These are phyloP conservation scores for Stramenopiles sp. DNA, from an alignment of 352 stramenopile species.

Conservation along the genomic window DNA sequence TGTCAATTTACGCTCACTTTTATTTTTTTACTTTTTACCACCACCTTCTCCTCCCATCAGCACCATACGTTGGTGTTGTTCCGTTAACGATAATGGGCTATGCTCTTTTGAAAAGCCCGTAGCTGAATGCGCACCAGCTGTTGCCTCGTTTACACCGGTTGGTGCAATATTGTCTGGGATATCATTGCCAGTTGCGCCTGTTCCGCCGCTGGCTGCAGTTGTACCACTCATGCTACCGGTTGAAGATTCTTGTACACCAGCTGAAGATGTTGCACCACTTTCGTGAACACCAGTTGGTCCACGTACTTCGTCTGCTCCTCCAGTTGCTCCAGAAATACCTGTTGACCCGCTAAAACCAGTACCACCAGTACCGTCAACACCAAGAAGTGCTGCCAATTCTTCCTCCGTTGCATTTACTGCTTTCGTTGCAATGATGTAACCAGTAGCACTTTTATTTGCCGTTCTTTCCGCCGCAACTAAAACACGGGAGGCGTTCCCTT, in stretches of 20 bases:
- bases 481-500: not conserved
- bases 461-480: not conserved
- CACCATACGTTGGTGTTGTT: slow-evolving; percentile 6
- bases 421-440: not conserved
- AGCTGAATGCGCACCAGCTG: not conserved
- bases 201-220: not conserved
- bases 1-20: not conserved
- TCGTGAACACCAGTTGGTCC: not conserved
- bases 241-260: not conserved
- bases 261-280: not conserved
- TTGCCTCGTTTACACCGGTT: slow-evolving; percentile 1
- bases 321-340: not conserved
- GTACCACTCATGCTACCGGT: slow-evolving; percentile 5
- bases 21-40: not conserved
- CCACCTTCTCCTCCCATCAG: not conserved
- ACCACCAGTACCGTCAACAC: not conserved
- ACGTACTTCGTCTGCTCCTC: not conserved
- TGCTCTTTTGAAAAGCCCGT: slow-evolving; percentile 11
- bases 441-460: not conserved
- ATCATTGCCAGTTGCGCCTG: not conserved
- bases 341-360: not conserved
- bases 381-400: not conserved
- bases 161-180: slow-evolving; percentile 1
- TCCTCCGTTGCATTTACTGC: not conserved
- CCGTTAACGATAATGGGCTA: not conserved